Evolutionary conservation across 805 yeast genomes (phyloP).

Genomic region (Sugiyamaella lignohabitans): DNA sequence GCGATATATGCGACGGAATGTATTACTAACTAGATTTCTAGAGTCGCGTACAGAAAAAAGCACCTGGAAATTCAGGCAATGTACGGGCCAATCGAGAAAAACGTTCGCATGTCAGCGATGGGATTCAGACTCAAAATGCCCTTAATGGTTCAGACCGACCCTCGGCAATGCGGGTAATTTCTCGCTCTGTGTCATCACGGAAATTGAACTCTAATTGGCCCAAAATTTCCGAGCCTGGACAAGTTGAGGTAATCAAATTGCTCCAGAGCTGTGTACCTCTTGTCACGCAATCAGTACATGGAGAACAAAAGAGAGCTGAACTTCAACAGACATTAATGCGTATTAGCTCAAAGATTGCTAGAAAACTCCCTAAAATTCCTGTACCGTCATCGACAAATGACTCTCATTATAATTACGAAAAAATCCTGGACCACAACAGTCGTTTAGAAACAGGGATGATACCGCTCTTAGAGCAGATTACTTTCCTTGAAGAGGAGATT

Average conservation of each 20-base stretch:
- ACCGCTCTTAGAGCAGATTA: slow-evolving; percentile 16
- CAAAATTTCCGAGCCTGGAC: slow-evolving; percentile 10
- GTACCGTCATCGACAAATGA: slow-evolving; percentile 17
- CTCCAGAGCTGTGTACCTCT: background rate
- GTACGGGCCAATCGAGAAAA: too few species aligned
- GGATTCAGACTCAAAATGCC: too few species aligned
- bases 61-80: too few species aligned
- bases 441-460: slow-evolving; percentile 13
- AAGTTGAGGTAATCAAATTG: slow-evolving; percentile 6
- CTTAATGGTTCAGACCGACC: too few species aligned
- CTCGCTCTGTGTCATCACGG: slow-evolving; percentile 3
- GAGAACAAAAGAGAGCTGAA: slow-evolving; percentile 5
- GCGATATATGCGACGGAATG: too few species aligned
- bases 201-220: slow-evolving; percentile 9
- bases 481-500: slow-evolving; percentile 8
- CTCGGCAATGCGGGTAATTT: background rate
- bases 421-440: slow-evolving; percentile 10
- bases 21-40: too few species aligned
- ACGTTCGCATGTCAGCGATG: too few species aligned
- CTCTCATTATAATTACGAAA: slow-evolving; percentile 13
- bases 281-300: slow-evolving; percentile 7
- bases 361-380: slow-evolving; percentile 6
- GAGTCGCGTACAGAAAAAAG: too few species aligned
- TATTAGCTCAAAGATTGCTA: slow-evolving; percentile 1
- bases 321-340: slow-evolving; percentile 6